A percentile compares a stretch with the other conserved stretches of the same genome.
These are phyloP conservation scores for Lentinula detonsa DNA, from an alignment of 768 basidiomycete genomes.

Conservation along the genomic window DNA sequence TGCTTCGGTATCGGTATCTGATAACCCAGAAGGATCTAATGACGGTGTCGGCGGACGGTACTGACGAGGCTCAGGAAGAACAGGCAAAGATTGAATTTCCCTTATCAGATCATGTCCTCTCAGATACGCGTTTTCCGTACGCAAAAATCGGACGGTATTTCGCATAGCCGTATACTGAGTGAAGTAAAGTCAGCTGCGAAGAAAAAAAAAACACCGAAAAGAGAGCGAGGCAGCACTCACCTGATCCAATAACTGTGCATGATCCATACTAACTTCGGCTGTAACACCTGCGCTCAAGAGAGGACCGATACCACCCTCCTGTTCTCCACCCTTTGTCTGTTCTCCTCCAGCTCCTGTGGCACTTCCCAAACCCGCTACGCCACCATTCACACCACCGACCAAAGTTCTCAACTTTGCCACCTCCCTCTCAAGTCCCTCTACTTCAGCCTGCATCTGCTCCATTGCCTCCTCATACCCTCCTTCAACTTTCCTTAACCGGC, in stretches of 20 bases:
- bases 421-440: slow-evolving; percentile 84
- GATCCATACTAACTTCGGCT: slow-evolving; percentile 79
- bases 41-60: slow-evolving; percentile 56
- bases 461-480: slow-evolving; percentile 89
- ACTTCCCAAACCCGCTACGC: not conserved
- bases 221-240: slow-evolving; percentile 29
- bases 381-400: not conserved
- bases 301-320: not conserved
- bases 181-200: slow-evolving; percentile 5
- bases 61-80: slow-evolving; percentile 38
- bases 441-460: slow-evolving; percentile 85
- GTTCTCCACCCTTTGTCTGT: not conserved
- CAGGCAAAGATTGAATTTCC: slow-evolving; percentile 72
- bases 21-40: slow-evolving; percentile 55
- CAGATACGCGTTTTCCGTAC: slow-evolving; percentile 89
- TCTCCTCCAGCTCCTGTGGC: not conserved
- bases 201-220: not conserved
- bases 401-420: slow-evolving; percentile 71
- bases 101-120: slow-evolving; percentile 87
- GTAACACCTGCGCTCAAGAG: slow-evolving; percentile 23
- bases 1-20: slow-evolving; percentile 47
- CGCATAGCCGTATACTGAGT: slow-evolving; percentile 83
- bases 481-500: slow-evolving; percentile 83
- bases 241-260: slow-evolving; percentile 85
- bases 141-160: slow-evolving; percentile 86